These are phyloP conservation scores for Actinomucor elegans DNA, from an alignment of 371 early-diverging fungal species.

Conservation along the genomic window DNA sequence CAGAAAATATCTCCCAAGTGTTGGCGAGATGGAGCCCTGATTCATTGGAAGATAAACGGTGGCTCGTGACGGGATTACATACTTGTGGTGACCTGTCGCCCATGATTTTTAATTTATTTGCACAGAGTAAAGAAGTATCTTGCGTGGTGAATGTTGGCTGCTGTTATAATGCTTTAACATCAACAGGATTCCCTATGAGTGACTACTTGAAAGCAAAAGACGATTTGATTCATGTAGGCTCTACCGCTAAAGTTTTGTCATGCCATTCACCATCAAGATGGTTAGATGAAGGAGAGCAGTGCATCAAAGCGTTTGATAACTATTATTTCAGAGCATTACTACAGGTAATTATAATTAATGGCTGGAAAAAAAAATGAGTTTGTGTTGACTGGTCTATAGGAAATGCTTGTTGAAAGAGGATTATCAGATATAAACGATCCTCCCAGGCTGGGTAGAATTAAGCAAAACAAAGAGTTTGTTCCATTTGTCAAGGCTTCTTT, in stretches of 20 bases:
- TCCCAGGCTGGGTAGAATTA: constrained; percentile 63
- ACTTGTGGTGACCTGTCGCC: constrained; percentile 85
- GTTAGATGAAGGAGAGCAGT: constrained; percentile 55
- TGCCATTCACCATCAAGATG: constrained; percentile 86
- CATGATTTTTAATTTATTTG: constrained; percentile 72
- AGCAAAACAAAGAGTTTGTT: constrained; percentile 51
- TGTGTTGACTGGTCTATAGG: constrained; percentile 12
- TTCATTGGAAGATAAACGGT: constrained; percentile 24
- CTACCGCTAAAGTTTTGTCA: constrained; percentile 77
- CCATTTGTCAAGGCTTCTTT: constrained; percentile 42
- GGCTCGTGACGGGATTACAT: constrained; percentile 85
- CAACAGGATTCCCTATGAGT: constrained; percentile 71
- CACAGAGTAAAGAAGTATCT: constrained; percentile 55
- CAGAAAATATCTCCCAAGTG: constrained; percentile 46
- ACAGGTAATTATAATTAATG: constrained; percentile 34
- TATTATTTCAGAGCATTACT: constrained; percentile 78
- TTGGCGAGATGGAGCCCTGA: constrained; percentile 26
- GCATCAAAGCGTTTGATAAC: constrained; percentile 64
- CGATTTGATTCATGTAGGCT: constrained; percentile 49
- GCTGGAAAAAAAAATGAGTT: not conserved
- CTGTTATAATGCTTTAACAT: constrained; percentile 79
- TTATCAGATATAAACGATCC: constrained; percentile 49
- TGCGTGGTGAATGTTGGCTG: constrained; percentile 83
- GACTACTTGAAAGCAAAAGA: constrained; percentile 19
- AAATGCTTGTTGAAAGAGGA: constrained; percentile 54